Base-by-base conservation (phyloP, 1,139 yeast genomes). In the Debaryomyces nepalensis region DNA sequence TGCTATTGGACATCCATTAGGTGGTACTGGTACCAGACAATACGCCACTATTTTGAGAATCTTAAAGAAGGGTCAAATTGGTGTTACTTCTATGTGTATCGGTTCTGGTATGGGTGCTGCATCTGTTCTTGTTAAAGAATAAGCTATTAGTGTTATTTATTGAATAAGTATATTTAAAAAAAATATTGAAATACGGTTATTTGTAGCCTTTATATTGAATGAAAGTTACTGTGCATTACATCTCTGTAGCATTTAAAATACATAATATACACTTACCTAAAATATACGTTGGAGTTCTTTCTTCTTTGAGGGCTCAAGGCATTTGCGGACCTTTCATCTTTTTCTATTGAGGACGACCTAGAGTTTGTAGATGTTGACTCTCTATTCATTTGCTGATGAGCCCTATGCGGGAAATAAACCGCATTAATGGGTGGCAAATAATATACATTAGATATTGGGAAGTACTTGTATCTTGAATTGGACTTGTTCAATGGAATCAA, bases 41-140 rank as follows among this genome's bases (percentile, higher is more conserved):
- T 77, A 88, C 46, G 91, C 97, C 38, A 91, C 98, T 5, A 70
- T 91, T 48, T 67, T 91, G 59, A 78, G 93, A 59, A 91, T 89
- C 68, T 77, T 91, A 59, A 72, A 84, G 65, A 69, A 78, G 37
- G 95, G 95, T 58, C 83, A 89, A 70, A 70, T 89, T 51, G 97
- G 97, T 55, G 83, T 91, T 46, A 87, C 95, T 21, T 86, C 95
- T 50, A 91, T 91, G 98, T 91, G 98, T 73, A 84, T 91, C 54
- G 98, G 98, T 61, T 89, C 97, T 33, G 98, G 98, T 59, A 91
- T 90, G 96, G 98, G 98, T 56, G 97, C 97, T 41, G 98, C 98
- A 42, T 86, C 95, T 21, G 72, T 90, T 42, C 76, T 90, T 57
- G 76, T 89, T 42, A 84, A 75, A 60, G 97, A 88, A 69, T 84